Conservation (phyloP, 1,284 basidiomycete genomes). For the Peniophora sp. region DNA sequence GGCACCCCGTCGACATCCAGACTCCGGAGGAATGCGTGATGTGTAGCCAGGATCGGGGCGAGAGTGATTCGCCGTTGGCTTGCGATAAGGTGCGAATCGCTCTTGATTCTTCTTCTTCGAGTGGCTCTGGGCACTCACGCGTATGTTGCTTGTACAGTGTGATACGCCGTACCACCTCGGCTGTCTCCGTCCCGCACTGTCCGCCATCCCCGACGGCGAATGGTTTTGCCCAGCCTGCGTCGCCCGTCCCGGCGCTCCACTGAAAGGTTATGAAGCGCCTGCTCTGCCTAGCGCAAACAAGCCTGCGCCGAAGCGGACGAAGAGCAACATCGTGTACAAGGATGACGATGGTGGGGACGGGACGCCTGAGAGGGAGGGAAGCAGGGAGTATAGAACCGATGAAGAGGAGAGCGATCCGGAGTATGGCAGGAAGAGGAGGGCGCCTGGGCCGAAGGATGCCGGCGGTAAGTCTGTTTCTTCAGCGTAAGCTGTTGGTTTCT, state of each 20-base stretch:
- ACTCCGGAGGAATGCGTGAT: constrained; percentile 65
- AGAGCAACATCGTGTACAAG: constrained; percentile 10
- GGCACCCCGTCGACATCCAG: constrained; percentile 68
- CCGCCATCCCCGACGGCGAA: constrained; percentile 77
- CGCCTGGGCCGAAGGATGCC: constrained; percentile 8
- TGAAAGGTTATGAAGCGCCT: constrained; percentile 17
- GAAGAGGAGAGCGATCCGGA: constrained; percentile 10
- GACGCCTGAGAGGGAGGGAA: background rate
- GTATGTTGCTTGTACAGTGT: constrained; percentile 46
- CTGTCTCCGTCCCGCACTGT: constrained; percentile 76
- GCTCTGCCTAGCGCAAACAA: constrained; percentile 10
- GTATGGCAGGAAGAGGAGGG: constrained; percentile 25
- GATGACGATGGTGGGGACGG: constrained; percentile 15
- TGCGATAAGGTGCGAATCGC: constrained; percentile 69
- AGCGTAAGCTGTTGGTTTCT: too few species aligned
- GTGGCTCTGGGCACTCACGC: background rate
- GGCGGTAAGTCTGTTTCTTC: too few species aligned
- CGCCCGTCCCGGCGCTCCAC: constrained; percentile 25
- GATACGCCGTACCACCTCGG: constrained; percentile 83
- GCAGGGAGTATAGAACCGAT: constrained; percentile 12
- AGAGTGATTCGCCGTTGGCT: constrained; percentile 63
- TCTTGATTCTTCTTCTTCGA: constrained; percentile 2
- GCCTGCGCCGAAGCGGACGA: constrained; percentile 10
- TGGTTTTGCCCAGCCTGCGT: constrained; percentile 84
- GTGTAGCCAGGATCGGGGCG: constrained; percentile 63